Evolutionary conservation across 306 rosid species (phyloP), one percentile per base, ranked within the genome.

Genomic region (Alnus rubra): DNA sequence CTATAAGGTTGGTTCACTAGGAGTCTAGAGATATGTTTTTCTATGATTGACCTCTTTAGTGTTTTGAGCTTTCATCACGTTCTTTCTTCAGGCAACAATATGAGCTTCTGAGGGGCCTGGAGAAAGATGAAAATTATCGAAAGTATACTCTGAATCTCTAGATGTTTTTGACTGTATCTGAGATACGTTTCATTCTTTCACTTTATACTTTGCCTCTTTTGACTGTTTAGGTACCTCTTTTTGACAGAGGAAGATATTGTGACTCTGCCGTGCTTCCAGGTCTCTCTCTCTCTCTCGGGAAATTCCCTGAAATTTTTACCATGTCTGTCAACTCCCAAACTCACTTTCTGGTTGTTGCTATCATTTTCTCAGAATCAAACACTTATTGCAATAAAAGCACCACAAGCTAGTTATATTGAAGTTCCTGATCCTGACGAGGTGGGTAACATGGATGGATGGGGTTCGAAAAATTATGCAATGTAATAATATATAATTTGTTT

Each of bases 361-460:
- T 62, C 52, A 28, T 64, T 77, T 31, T 79, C 69, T 53, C 89
- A 94, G 97, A 86, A 87, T 83, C 89, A 85, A 79, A 87, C 93
- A 81, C 86, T 92, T 54, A 85, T 94, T 79, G 96, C 89, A 51
- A 82, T 94, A 80, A 89, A 87, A 81, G 97, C 97, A 73, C 98
- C 97, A 2, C 86, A 79, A 80, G 91, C 92, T 45, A 89, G 98
- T 83, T 81, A 55, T 71, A 87, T 94, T 49, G 96, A 92, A 88
- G 95, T 94, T 79, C 87, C 88, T 52, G 96, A 92, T 90, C 98
- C 97, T n/a, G 92, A 90, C 53, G 92, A 88, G 97, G 97, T 92
- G 79, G 82, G 83, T 78, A 76, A 65, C 54, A 30, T 60, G 37
- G 76, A 84, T 77, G 77, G 65, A 76, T 78, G 78, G 75, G 76